Evolutionary conservation across 2,329 filamentous ascomycete genomes (phyloP).

Genomic region (Botrytis aclada): DNA sequence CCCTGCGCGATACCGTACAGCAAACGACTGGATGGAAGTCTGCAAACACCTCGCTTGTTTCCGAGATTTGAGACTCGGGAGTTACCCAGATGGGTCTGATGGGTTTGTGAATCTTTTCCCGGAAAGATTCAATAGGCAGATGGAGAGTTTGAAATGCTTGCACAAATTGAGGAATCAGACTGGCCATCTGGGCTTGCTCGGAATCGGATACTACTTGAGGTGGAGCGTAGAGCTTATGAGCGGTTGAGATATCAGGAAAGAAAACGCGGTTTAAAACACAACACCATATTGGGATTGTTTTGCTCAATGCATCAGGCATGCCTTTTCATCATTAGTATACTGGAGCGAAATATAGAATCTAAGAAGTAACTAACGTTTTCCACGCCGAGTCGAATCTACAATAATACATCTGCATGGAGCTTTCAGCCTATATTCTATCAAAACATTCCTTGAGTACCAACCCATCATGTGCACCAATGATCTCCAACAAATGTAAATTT

Average conservation of each 20-base stretch:
- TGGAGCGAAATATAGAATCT: neutral
- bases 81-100: slow-evolving; percentile 79
- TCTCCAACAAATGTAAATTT: slow-evolving; percentile 75
- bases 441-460: slow-evolving; percentile 41
- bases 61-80: slow-evolving; percentile 55
- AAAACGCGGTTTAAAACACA: slow-evolving; percentile 77
- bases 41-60: slow-evolving; percentile 45
- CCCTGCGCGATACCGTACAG: slow-evolving; percentile 76
- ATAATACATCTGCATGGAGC: slow-evolving; percentile 61
- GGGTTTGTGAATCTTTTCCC: slow-evolving; percentile 62
- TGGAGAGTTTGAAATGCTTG: slow-evolving; percentile 53
- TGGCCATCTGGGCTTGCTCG: slow-evolving; percentile 72
- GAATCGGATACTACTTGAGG: slow-evolving; percentile 69
- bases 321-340: slow-evolving; percentile 43
- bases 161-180: slow-evolving; percentile 55
- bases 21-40: slow-evolving; percentile 73
- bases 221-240: slow-evolving; percentile 64
- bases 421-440: neutral
- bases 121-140: slow-evolving; percentile 55
- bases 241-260: slow-evolving; percentile 55
- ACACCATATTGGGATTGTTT: slow-evolving; percentile 93
- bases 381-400: slow-evolving; percentile 87
- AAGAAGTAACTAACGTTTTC: slow-evolving; percentile 61
- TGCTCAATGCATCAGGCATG: slow-evolving; percentile 92
- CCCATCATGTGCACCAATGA: slow-evolving; percentile 66